Conservation (phyloP, 73 alveolate species). For the Blepharisma stoltei region DNA sequence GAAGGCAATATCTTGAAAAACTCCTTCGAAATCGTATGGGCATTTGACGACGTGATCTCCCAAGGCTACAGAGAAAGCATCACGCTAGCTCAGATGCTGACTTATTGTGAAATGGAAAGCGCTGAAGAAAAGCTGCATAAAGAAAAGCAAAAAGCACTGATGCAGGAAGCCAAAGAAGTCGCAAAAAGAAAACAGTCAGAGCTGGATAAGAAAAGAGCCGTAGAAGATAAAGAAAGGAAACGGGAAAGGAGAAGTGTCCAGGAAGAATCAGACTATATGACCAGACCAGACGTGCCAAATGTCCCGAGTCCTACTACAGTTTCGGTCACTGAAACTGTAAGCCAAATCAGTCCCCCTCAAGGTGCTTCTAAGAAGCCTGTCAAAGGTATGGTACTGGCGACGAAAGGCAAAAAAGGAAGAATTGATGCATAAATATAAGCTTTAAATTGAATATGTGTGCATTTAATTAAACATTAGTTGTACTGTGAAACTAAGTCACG, state of each 20-base stretch:
- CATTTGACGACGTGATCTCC: slow-evolving; percentile 91
- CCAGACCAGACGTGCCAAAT: too few species aligned
- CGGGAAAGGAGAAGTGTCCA: neutral
- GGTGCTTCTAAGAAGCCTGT: too few species aligned
- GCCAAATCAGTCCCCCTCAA: too few species aligned
- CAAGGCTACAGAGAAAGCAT: slow-evolving; percentile 91
- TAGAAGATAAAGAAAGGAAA: slow-evolving; percentile 33
- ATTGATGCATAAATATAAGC: too few species aligned
- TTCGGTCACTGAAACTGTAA: too few species aligned
- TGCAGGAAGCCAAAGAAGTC: slow-evolving; percentile 48
- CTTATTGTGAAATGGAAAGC: slow-evolving; percentile 92
- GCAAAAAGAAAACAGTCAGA: slow-evolving; percentile 38
- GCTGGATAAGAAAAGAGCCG: slow-evolving; percentile 38
- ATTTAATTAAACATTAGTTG: too few species aligned
- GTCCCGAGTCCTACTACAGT: too few species aligned
- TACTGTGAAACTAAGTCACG: too few species aligned
- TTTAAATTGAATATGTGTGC: too few species aligned
- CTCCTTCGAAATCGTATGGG: slow-evolving; percentile 84
- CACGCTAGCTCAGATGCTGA: slow-evolving; percentile 77
- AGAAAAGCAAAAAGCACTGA: slow-evolving; percentile 48
- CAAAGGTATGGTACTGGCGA: too few species aligned
- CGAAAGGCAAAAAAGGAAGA: too few species aligned
- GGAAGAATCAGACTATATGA: neutral
- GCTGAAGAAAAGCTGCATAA: slow-evolving; percentile 86
- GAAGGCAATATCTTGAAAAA: slow-evolving; percentile 76